These are phyloP conservation scores for Talaromyces sp. DNA, from an alignment of 2,329 filamentous ascomycete genomes.

Conservation along the genomic window DNA sequence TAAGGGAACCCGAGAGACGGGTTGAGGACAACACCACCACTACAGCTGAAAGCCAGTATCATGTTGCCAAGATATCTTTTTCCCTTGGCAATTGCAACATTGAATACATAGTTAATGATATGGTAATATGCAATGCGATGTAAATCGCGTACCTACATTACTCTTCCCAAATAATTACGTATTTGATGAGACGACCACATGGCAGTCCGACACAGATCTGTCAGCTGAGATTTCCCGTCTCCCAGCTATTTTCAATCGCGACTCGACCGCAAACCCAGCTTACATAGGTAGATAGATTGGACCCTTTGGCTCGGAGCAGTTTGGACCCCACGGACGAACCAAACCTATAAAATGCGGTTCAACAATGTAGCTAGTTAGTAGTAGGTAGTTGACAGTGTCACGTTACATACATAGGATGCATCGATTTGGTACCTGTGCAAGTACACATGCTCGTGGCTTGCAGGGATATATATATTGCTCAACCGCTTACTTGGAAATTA, in stretches of 20 bases:
- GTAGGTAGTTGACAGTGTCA: no score
- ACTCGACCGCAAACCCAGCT: neutral
- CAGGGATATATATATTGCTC: constrained; percentile 5
- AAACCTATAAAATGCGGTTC: no score
- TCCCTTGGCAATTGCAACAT: neutral
- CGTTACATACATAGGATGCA: neutral
- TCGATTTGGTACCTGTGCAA: neutral
- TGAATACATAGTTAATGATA: no score
- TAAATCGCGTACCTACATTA: neutral
- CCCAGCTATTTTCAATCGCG: neutral
- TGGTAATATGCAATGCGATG: constrained; percentile 2
- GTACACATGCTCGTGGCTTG: neutral
- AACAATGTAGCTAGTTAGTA: no score
- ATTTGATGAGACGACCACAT: neutral
- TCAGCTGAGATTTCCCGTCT: neutral
- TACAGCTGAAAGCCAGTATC: neutral
- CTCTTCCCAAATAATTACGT: neutral
- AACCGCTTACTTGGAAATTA: neutral
- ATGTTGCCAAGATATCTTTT: neutral
- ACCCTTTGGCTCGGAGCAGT: neutral
- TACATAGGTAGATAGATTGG: neutral
- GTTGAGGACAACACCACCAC: neutral
- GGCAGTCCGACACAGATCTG: neutral
- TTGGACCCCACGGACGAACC: constrained; percentile 1
- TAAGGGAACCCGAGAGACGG: neutral